Evolutionary conservation across 768 basidiomycete species (phyloP), one percentile per base, ranked within the genome.

Genomic region (Pseudohyphozyma bogoriensis): DNA sequence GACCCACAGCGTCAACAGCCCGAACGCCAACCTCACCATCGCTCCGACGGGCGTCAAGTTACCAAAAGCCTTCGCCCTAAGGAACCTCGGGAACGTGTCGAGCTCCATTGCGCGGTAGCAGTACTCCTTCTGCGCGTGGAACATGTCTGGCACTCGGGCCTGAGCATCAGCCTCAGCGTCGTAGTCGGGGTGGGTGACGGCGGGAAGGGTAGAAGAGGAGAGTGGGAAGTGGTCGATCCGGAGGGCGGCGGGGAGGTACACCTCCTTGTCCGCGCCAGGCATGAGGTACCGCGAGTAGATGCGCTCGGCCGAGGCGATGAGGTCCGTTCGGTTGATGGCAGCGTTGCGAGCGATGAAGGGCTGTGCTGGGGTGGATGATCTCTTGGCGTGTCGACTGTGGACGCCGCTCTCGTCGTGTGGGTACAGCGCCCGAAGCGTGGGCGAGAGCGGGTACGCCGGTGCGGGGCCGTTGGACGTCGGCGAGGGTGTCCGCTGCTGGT

Each of bases 61-160:
- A 32, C 90, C 89, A 71, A 96, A 97, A n/a, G 92, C 92, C 76
- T 97, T 99, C 3, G 89, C 85, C 60, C 95, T 81, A 51, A 99
- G 78, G 80, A 99, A 97, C 8, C 93, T 81, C 37, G 76, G 75
- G 68, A 75, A 77, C 49, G 73, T 72, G 60, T 77, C 76, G 31
- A 50, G 45, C 60, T 71, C 69, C 68, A 71, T 70, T 35, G 61
- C 52, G 40, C 70, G 56, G 56, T 69, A 71, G 26, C 70, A 64
- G 37, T 61, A 69, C 71, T 95, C 90, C 77, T 97, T 96, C 77
- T 97, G 93, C 0, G 84, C 78, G 72, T 97, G 89, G 78, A 95
- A 97, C 78, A 97, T 86, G 73, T 99, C 95, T 18, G 95, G 95
- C 20, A 79, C 76, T 64, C 89, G 85, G 0, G 92, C 93, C 79